A percentile compares a stretch with the other conserved stretches of the same genome.
phyloP scores from a whole-genome alignment of 805 yeast genomes.

The Candida hungchunana region DNA sequence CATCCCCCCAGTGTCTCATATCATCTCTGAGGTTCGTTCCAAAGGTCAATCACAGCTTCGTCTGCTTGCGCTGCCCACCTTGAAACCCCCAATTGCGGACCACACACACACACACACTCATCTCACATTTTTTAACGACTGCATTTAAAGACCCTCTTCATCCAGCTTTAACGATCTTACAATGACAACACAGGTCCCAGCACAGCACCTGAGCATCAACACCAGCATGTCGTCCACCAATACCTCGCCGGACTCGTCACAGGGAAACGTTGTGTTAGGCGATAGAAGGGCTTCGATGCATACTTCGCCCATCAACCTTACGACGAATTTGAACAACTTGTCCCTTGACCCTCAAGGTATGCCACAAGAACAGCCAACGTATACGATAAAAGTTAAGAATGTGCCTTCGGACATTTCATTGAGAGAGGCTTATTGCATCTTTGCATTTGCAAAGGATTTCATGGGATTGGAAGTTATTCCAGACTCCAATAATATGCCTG shows the following conservation, averaged over 20 bases:
- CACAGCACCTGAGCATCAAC: conserved; percentile 11
- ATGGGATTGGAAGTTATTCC: conserved; percentile 44
- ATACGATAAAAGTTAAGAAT: conserved; percentile 43
- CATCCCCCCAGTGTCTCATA: too few relatives aligned
- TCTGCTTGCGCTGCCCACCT: too few relatives aligned
- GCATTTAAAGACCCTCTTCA: too few relatives aligned
- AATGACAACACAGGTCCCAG: too few relatives aligned
- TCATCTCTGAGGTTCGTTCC: too few relatives aligned
- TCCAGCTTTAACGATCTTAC: too few relatives aligned
- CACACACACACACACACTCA: too few relatives aligned
- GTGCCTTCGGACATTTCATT: conserved; percentile 59
- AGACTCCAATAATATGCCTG: conserved; percentile 30
- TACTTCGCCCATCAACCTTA: conserved; percentile 22
- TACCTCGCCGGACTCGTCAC: conserved; percentile 22
- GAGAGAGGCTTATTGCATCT: conserved; percentile 65
- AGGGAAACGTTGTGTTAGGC: conserved; percentile 11
- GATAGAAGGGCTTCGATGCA: conserved; percentile 22
- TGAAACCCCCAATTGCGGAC: too few relatives aligned
- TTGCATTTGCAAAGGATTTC: conserved; percentile 66
- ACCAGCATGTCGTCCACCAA: conserved; percentile 18
- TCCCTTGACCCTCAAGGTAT: conserved; percentile 10
- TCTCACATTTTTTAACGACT: too few relatives aligned
- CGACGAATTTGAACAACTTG: conserved; percentile 18
- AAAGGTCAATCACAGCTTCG: too few relatives aligned
- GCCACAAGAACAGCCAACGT: conserved; percentile 9